A percentile compares a stretch with the other conserved stretches of the same genome.
Evolutionary conservation across 371 early-diverging fungal species (phyloP).

Genomic region (Rhizopus sp.): DNA sequence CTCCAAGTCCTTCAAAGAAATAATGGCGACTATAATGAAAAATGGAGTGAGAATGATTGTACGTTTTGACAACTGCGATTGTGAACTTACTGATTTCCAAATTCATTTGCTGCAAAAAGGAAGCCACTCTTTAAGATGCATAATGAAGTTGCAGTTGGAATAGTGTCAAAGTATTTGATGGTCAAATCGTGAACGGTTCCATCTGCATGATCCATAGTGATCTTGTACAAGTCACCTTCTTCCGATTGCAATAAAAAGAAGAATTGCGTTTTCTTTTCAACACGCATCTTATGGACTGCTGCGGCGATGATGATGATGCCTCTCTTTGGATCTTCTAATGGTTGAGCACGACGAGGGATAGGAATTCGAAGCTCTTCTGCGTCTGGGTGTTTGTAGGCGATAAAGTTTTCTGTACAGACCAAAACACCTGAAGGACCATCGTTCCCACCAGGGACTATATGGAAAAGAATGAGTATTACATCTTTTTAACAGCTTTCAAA

Average conservation of each 20-base stretch:
- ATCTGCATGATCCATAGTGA: constrained; percentile 82
- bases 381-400: constrained; percentile 85
- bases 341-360: constrained; percentile 83
- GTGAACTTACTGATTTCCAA: constrained; percentile 83
- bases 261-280: constrained; percentile 78
- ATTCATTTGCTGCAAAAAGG: constrained; percentile 88
- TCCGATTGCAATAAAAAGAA: constrained; percentile 93
- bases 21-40: constrained; percentile 66
- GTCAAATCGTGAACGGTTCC: constrained; percentile 68
- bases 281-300: constrained; percentile 91
- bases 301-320: constrained; percentile 79
- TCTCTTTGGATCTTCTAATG: constrained; percentile 61
- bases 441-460: constrained; percentile 81
- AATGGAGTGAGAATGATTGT: constrained; percentile 3
- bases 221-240: constrained; percentile 93
- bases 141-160: constrained; percentile 80
- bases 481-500: neutral
- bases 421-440: constrained; percentile 98
- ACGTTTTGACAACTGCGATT: neutral
- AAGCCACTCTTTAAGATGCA: constrained; percentile 93
- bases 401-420: constrained; percentile 89
- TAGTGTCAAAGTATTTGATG: constrained; percentile 94
- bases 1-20: constrained; percentile 92
- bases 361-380: constrained; percentile 72
- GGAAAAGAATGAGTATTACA: neutral